phyloP scores from a whole-genome alignment of 805 yeast genomes.

The Candida verbasci region DNA sequence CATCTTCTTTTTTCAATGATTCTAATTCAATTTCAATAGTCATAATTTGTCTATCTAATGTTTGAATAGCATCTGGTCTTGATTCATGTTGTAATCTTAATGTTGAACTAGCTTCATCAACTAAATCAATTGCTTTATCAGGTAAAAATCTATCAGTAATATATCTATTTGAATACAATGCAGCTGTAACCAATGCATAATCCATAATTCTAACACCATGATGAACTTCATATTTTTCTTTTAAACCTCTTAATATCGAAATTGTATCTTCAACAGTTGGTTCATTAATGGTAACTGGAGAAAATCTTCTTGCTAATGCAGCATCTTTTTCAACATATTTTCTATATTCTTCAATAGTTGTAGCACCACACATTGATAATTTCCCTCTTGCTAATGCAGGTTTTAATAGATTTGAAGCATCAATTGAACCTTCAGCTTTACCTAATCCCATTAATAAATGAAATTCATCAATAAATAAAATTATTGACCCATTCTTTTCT shows the following conservation, averaged over 20 bases:
- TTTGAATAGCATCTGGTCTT: slow-evolving; percentile 91
- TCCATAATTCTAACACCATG: slow-evolving; percentile 96
- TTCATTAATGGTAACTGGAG: slow-evolving; percentile 79
- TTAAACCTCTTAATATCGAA: slow-evolving; percentile 86
- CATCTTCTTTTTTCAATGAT: slow-evolving; percentile 89
- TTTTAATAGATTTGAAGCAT: slow-evolving; percentile 87
- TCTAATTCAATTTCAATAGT: slow-evolving; percentile 94
- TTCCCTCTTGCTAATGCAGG: slow-evolving; percentile 93
- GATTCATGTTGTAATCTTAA: slow-evolving; percentile 93
- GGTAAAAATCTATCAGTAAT: slow-evolving; percentile 90
- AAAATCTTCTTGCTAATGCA: slow-evolving; percentile 91
- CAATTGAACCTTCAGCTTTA: slow-evolving; percentile 91
- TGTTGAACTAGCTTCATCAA: slow-evolving; percentile 97
- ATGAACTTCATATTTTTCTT: slow-evolving; percentile 92
- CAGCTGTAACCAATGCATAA: slow-evolving; percentile 90
- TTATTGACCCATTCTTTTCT: slow-evolving; percentile 67
- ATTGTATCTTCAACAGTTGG: slow-evolving; percentile 91
- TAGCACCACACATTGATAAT: slow-evolving; percentile 92
- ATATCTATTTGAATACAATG: slow-evolving; percentile 82
- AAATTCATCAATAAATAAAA: slow-evolving; percentile 85
- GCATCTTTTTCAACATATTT: slow-evolving; percentile 95
- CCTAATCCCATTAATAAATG: slow-evolving; percentile 89
- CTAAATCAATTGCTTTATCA: slow-evolving; percentile 93
- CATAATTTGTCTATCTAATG: slow-evolving; percentile 83
- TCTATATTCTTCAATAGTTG: slow-evolving; percentile 88